Base-by-base conservation (phyloP, 2,329 filamentous ascomycete species). In the Colletotrichum eleusines region DNA sequence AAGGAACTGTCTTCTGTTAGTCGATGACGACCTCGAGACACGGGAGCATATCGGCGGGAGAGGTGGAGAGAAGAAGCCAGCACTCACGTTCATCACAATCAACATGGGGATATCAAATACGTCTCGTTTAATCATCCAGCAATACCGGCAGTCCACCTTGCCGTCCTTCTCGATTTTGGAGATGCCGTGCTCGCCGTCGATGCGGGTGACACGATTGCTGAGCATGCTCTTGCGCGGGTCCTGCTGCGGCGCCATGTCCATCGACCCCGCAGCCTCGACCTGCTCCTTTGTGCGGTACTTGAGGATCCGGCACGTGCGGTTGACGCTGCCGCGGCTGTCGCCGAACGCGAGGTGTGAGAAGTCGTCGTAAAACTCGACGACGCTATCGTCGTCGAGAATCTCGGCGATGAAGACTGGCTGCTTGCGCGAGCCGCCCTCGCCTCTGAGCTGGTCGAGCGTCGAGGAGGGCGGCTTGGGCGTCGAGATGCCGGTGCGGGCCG, bases 101-200 rank as follows among this genome's bases (percentile, higher is more conserved):
- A 98, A 87, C 94, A 98, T 97, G 28, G 96, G 96, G 81, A 98
- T 97, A 83, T 98, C 95, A 83, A 98, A 98, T 50, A 96, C 94
- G 81, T 99, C 96, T 73, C 95, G 88, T 84, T 97, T 97, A 73
- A 98, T 95, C 73, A 94, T 95, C 95, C 95, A 98, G 84, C 94
- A 97, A 82, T 97, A 97, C 76, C 93, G 94, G 84, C 95, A 98
- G 79, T 97, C 93, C 68, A 98, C 92, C 81, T 96, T 95, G 64
- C 95, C 95, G 77, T 97, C 94, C 78, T 90, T 92, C 77, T 93
- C 94, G 18, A 97, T 87, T 77, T 90, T 89, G 65, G 92, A 92
- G 81, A 97, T 95, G 12, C 93, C 94, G 73, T 92, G 88, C 80
- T 94, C 91, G 65, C 91, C 90, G 75, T 90, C 89, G 75, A 91